A percentile compares a stretch with the other conserved stretches of the same genome.
These are phyloP conservation scores for Ustilago lituana DNA, from an alignment of 1,284 basidiomycete species.

Conservation along the genomic window DNA sequence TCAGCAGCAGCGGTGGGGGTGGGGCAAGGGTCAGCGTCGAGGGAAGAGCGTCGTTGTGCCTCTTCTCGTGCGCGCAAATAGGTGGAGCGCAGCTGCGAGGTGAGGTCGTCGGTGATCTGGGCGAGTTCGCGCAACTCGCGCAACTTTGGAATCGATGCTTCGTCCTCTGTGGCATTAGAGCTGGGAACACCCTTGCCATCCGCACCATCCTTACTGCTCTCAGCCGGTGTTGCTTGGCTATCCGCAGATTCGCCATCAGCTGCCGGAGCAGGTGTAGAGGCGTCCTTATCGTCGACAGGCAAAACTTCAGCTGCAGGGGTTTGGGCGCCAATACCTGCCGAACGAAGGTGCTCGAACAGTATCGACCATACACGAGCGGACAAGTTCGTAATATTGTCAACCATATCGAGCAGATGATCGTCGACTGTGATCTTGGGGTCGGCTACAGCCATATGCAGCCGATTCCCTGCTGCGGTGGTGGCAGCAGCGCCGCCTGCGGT, in stretches of 20 bases:
- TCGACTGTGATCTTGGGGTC: constrained; percentile 42
- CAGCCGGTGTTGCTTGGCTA: not conserved
- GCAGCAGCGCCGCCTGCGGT: constrained; percentile 16
- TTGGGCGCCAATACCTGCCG: constrained; percentile 22
- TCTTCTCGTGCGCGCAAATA: constrained; percentile 40
- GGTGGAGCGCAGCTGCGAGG: constrained; percentile 42
- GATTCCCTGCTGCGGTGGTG: constrained; percentile 13
- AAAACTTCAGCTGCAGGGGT: constrained; percentile 1
- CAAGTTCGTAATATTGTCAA: constrained; percentile 56
- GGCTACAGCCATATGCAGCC: constrained; percentile 22
- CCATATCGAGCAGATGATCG: constrained; percentile 51
- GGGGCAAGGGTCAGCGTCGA: constrained; percentile 7
- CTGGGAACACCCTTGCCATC: not conserved
- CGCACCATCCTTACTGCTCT: constrained; percentile 11
- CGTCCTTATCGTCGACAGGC: constrained; percentile 3
- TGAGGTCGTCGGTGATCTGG: constrained; percentile 37
- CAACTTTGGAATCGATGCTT: constrained; percentile 7
- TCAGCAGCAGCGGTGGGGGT: not conserved
- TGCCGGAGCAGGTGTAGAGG: too few relatives aligned
- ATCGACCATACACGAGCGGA: constrained; percentile 54
- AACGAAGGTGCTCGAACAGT: constrained; percentile 50
- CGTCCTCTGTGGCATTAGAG: not conserved
- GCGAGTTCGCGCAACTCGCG: constrained; percentile 30
- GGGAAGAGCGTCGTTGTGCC: constrained; percentile 17
- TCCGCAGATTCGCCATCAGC: not conserved